Percentiles rank a stretch among this genome's conserved stretches.
These are phyloP conservation scores for Suillus subluteus DNA, from an alignment of 768 basidiomycete species.

Conservation along the genomic window DNA sequence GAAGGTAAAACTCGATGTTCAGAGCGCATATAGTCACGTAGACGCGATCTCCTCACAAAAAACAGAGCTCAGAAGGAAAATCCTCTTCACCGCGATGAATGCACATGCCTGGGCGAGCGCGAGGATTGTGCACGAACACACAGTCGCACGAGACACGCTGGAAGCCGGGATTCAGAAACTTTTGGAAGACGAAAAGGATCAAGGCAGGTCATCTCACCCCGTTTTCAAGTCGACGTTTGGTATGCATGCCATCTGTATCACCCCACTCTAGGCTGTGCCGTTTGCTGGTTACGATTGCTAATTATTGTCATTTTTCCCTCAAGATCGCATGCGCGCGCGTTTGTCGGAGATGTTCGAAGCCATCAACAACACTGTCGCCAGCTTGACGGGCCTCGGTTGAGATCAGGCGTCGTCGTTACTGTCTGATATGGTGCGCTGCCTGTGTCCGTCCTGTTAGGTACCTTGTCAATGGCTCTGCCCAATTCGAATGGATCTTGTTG, in stretches of 20 bases:
- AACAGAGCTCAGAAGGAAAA: constrained; percentile 27
- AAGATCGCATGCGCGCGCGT: constrained; percentile 28
- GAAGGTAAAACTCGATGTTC: constrained; percentile 6
- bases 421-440: not conserved
- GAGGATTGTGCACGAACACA: constrained; percentile 24
- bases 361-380: constrained; percentile 30
- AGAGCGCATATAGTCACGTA: constrained; percentile 6
- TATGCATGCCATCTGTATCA: constrained; percentile 22
- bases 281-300: constrained; percentile 18
- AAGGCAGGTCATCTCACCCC: constrained; percentile 38
- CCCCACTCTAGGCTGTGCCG: constrained; percentile 7
- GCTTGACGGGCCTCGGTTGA: constrained; percentile 8
- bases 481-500: not conserved
- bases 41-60: not conserved
- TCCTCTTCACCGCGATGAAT: constrained; percentile 19
- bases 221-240: constrained; percentile 21
- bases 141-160: constrained; percentile 18
- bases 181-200: constrained; percentile 27
- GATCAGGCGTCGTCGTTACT: not conserved
- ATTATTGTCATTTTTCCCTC: constrained; percentile 14
- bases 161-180: constrained; percentile 21
- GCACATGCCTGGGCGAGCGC: constrained; percentile 33
- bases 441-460: not conserved
- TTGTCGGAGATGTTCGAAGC: constrained; percentile 31
- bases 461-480: not conserved